Conservation (phyloP, 176 grass and related monocot genomes). For the Carex pumila region DNA sequence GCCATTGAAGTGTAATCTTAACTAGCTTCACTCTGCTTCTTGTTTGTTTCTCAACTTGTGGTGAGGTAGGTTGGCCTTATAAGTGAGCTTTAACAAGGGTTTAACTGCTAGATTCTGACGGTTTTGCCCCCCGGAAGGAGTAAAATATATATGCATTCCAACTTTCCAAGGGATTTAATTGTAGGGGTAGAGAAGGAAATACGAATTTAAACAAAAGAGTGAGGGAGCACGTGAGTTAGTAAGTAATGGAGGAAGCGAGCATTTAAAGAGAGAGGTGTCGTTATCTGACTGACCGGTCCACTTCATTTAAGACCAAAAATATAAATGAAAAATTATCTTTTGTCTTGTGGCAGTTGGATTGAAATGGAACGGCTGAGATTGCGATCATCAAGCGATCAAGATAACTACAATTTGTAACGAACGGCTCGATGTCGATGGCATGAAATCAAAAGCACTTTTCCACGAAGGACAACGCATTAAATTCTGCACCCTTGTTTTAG, state of each 20-base stretch:
- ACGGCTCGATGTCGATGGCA: not conserved
- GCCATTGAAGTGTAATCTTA: not conserved
- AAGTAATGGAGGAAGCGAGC: not conserved
- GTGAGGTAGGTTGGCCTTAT: not conserved
- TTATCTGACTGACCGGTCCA: not conserved
- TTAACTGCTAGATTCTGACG: slow-evolving; percentile 21
- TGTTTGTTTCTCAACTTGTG: not conserved
- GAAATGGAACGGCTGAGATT: not conserved
- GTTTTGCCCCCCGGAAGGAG: slow-evolving; percentile 19
- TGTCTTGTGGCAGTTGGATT: not conserved
- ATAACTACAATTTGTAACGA: not conserved
- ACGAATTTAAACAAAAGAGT: slow-evolving; percentile 1
- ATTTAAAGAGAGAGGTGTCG: slow-evolving; percentile 23
- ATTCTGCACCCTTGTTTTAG: slow-evolving; percentile 6
- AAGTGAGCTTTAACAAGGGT: slow-evolving; percentile 1
- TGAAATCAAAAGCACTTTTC: not conserved
- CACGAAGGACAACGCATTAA: not conserved
- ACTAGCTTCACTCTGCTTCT: not conserved
- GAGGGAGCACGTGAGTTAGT: slow-evolving; percentile 18
- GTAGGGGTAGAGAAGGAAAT: not conserved
- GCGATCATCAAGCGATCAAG: not conserved
- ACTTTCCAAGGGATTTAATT: not conserved
- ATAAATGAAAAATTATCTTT: not conserved
- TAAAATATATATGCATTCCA: not conserved
- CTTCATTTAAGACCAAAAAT: not conserved